A percentile compares a stretch with the other conserved stretches of the same genome.
These are phyloP conservation scores for Musa itinerans DNA, from an alignment of 176 grass and related monocot species.

Conservation along the genomic window DNA sequence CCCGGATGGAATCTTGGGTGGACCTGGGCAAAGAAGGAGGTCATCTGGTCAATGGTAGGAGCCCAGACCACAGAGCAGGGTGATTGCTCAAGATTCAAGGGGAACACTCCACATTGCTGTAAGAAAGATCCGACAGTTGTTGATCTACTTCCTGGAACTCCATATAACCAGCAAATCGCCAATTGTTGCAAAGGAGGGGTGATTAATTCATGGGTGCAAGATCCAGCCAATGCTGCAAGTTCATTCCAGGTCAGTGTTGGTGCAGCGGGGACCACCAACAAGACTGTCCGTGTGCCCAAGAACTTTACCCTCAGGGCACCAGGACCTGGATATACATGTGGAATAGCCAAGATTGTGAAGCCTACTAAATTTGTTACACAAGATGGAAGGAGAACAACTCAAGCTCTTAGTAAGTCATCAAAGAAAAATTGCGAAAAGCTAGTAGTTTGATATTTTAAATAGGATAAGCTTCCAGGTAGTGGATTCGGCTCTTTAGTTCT, in stretches of 20 bases:
- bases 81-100: slow-evolving; percentile 10
- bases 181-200: slow-evolving; percentile 22
- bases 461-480: not conserved
- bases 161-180: slow-evolving; percentile 11
- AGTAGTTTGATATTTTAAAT: not conserved
- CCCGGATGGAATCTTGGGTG: slow-evolving; percentile 6
- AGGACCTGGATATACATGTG: slow-evolving; percentile 18
- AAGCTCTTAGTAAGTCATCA: slow-evolving; percentile 14
- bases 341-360: slow-evolving; percentile 7
- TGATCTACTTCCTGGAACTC: slow-evolving; percentile 9
- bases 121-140: slow-evolving; percentile 12
- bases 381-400: slow-evolving; percentile 1
- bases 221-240: slow-evolving; percentile 6
- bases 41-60: slow-evolving; percentile 17
- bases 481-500: not conserved
- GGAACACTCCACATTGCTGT: slow-evolving; percentile 18
- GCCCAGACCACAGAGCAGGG: slow-evolving; percentile 15
- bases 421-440: not conserved
- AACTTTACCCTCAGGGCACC: slow-evolving; percentile 14
- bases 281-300: slow-evolving; percentile 11
- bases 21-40: slow-evolving; percentile 16
- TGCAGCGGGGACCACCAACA: slow-evolving; percentile 10
- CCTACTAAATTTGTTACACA: slow-evolving; percentile 2
- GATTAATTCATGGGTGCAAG: slow-evolving; percentile 11
- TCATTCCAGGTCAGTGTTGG: slow-evolving; percentile 17